Base-by-base conservation (phyloP, 192 early-diverging fungal genomes). In the Backusella parvicylindrica region DNA sequence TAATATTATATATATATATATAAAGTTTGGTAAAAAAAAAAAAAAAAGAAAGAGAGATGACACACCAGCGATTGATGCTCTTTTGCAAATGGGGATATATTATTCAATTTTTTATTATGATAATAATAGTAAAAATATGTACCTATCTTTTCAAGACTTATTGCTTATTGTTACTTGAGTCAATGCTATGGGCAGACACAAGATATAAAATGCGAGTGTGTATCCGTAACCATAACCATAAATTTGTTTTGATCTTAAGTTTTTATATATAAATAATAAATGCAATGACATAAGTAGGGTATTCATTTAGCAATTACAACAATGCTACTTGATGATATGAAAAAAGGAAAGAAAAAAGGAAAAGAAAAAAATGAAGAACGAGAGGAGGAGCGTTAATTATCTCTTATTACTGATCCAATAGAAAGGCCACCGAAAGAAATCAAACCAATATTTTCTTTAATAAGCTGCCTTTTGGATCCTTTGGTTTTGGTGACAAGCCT, bases 281-380 rank as follows among this genome's bases (percentile, higher is more conserved):
- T 65, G 64, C 32, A 35, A 66, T 66, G 35, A 66, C 15, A 18
- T 66, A 6, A 66, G 64, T 13, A n/a, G 33, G 64, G 64, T 13
- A 35, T 66, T 66, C 35, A 66, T 66, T 66, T 36, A 66, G 15
- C 60, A 64, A 64, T 64, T 64, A 64, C n/a, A n/a, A n/a, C 60
- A 64, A 13, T 64, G 60, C 64, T 65, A 65, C 64, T 65, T 65
- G 64, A 64, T 66, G 64, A 66, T 66, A 66, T 36, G 35, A 66
- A 66, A 66, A 36, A 66, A 15, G 63, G 35, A 66, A 35, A n/a
- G n/a, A n/a, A n/a, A n/a, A n/a, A n/a, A n/a, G n/a, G 64, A n/a
- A 33, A 65, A 65, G n/a, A n/a, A n/a, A n/a, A n/a, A n/a, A n/a
- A 63, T 36, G 33, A 35, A 36, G 6, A 18, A 66, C 13, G 35